Base-by-base conservation (phyloP, 345 rosid genomes). In the Acer campestre region DNA sequence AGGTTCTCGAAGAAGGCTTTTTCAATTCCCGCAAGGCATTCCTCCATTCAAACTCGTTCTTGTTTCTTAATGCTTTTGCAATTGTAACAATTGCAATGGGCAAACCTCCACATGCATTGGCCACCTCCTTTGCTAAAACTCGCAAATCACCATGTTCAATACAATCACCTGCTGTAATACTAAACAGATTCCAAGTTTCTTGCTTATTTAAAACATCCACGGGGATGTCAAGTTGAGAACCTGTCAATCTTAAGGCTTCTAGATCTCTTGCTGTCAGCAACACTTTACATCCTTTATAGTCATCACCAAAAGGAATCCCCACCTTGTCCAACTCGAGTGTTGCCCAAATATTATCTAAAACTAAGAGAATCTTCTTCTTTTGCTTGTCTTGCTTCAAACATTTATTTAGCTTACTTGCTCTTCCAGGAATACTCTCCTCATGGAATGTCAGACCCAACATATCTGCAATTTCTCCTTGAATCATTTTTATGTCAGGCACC, bases 261-360 rank as follows among this genome's bases (percentile, higher is more conserved):
- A 0, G 49, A 35, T 10, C 7, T 56, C 84, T 78, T 0, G 89
- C 82, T 0, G 87, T 84, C 7, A 86, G 9, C 16, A 84, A 7
- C 7, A 86, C 27, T 51, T 80, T 84, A 68, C 82, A 69, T 23
- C 78, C 84, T 20, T 59, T 67, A 10, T 72, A 70, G 1, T 75
- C 74, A 6, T 69, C 25, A 9, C 20, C 55, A 2, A 0, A n/a
- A 25, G 87, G 85, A 68, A 86, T 84, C 8, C 89, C 89, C 0
- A 84, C 72, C 8, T 59, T 25, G 7, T 66, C 67, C 20, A 84
- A 10, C 58, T 80, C 58, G 7, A 84, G 42, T 10, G 2, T 14
- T 9, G 0, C 51, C 86, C 86, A 85, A 7, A 85, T 1, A 72
- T 85, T 71, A 49, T 85, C 84, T 1, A 85, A 69, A 67, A 85